Conservation (phyloP, 192 early-diverging fungal genomes). For the Backusella sp. region DNA sequence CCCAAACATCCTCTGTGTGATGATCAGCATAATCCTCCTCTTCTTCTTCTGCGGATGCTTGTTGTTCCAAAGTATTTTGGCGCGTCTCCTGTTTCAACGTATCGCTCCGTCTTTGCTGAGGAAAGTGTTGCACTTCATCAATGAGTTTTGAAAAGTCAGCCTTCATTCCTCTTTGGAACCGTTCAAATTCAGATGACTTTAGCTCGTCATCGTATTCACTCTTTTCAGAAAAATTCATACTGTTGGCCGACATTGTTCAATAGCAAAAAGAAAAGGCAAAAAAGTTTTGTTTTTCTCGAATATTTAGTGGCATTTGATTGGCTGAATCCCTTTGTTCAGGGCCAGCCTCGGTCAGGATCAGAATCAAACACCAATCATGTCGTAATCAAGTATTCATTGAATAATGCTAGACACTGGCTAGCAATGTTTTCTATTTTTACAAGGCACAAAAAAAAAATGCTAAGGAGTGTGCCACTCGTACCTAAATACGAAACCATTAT, state of each 20-base stretch:
- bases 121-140: background rate
- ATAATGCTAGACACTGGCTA: background rate
- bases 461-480: too few species aligned
- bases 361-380: background rate
- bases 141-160: background rate
- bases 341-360: background rate
- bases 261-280: background rate
- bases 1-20: background rate
- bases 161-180: background rate
- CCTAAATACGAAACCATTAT: background rate
- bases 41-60: background rate
- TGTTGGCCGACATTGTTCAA: background rate
- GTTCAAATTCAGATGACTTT: background rate
- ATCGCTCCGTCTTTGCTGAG: background rate
- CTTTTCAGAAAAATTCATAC: background rate
- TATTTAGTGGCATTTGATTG: background rate
- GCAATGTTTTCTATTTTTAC: too few species aligned
- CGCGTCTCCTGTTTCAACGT: background rate
- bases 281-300: background rate
- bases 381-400: too few species aligned
- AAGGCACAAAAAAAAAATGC: too few species aligned
- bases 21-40: background rate
- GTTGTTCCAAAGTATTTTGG: background rate
- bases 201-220: background rate
- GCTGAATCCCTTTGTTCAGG: background rate